phyloP scores from a whole-genome alignment of 345 rosid species.

The Anastatica hierochuntica region DNA sequence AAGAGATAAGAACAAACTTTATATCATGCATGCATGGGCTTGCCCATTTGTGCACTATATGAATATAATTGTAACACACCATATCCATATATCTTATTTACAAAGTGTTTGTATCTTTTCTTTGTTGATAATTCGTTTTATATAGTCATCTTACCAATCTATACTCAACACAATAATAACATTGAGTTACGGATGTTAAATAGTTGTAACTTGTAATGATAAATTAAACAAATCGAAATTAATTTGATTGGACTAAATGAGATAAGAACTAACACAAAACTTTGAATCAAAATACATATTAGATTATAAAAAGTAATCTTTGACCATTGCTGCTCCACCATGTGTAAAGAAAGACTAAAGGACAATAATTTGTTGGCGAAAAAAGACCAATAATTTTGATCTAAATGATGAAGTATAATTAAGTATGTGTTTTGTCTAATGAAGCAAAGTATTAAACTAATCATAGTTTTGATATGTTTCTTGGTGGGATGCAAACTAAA shows the following conservation, averaged over 20 bases:
- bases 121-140: no score
- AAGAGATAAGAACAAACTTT: constrained; percentile 16
- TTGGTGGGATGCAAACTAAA: constrained; percentile 23
- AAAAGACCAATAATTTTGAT: not conserved
- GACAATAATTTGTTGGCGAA: constrained; percentile 11
- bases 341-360: constrained; percentile 12
- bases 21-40: constrained; percentile 1
- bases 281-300: constrained; percentile 8
- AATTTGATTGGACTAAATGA: constrained; percentile 14
- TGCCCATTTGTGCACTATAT: not conserved
- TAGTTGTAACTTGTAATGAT: not conserved
- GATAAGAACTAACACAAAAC: constrained; percentile 17
- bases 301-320: not conserved
- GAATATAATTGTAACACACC: no score
- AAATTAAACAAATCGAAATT: not conserved
- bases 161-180: no score
- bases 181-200: no score
- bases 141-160: no score
- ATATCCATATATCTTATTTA: not conserved
- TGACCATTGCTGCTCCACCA: constrained; percentile 7
- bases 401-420: not conserved
- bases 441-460: constrained; percentile 25
- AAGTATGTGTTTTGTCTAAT: constrained; percentile 21
- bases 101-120: not conserved
- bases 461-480: constrained; percentile 19